Evolutionary conservation across 2,329 filamentous ascomycete genomes (phyloP), one percentile per base, ranked within the genome.

Genomic region (Juglanconis oblonga): DNA sequence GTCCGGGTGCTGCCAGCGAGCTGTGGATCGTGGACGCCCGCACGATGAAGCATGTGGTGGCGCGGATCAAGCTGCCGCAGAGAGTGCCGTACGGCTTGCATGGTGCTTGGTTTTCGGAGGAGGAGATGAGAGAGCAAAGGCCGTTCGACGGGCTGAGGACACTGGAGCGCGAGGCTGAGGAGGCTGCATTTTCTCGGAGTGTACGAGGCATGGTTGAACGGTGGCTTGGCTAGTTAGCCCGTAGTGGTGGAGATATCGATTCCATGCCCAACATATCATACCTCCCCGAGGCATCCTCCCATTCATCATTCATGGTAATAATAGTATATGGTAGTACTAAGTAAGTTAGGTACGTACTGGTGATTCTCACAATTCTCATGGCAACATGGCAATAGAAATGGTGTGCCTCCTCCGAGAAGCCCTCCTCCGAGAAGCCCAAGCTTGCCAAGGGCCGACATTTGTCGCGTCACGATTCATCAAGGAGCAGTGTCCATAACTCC

Each of bases 11-110:
- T 0, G 75, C 69, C 31, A 87, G 83, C 36, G 87, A 91, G 70
- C 73, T 91, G 0, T 91, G 88, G 88, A 76, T 90, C 13, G 78
- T 91, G 35, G 81, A 90, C 66, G 87, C 87, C 0, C 80, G 69
- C 62, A 76, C 77, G 2, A 90, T 91, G 87, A 76, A 69, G 31
- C 77, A 84, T 3, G 75, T 90, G 0, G 77, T 88, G 3, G 84
- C 81, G 5, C 80, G 77, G 61, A 77, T 91, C 3, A 71, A 73
- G 24, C 72, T 91, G 38, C 87, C 87, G 2, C 87, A 89, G 65
- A 73, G 88, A 11, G 87, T 91, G 0, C 87, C 88, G 0, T 91
- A 91, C 66, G 87, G 88, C 0, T 71, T 91, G 52, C 88, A 89
- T 68, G 86, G 85, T 4, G 77, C 76, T 6, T 89, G 85, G 83